Conservation (phyloP, 2,329 filamentous ascomycete species). For the Microdochium paspali region DNA sequence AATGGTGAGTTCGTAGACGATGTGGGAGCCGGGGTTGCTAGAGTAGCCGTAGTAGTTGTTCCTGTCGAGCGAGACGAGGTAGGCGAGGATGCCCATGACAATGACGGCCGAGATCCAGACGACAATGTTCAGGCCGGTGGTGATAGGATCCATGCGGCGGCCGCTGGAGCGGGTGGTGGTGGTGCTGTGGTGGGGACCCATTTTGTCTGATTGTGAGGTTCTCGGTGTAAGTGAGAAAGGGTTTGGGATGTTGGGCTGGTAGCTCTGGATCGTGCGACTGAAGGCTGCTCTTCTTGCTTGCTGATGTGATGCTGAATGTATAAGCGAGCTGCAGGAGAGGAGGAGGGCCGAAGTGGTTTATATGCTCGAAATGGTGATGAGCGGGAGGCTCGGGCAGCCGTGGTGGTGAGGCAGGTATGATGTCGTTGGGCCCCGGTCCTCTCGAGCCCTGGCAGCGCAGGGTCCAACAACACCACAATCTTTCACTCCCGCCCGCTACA, state of each 20-base stretch:
- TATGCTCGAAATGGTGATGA: too few relatives aligned
- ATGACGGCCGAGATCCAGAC: background rate
- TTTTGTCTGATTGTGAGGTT: background rate
- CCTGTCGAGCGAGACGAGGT: background rate
- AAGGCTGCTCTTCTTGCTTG: background rate
- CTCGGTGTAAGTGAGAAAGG: background rate
- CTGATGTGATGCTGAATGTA: background rate
- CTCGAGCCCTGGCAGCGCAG: too few relatives aligned
- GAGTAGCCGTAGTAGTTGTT: background rate
- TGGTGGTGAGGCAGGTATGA: too few relatives aligned
- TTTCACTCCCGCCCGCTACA: too few relatives aligned
- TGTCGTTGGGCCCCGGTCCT: too few relatives aligned
- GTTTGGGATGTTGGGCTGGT: background rate
- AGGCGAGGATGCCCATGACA: background rate
- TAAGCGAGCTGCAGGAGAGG: background rate
- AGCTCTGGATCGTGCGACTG: background rate
- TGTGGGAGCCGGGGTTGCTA: background rate
- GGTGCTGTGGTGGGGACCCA: background rate
- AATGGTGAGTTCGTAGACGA: background rate
- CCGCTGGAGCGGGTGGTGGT: background rate
- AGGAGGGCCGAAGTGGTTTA: background rate
- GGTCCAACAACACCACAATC: too few relatives aligned
- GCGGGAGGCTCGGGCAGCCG: too few relatives aligned
- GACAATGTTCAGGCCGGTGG: background rate
- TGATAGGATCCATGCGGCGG: background rate